Evolutionary conservation across 2,329 filamentous ascomycete species (phyloP), one percentile per base, ranked within the genome.

Genomic region (Aureobasidium sp.): DNA sequence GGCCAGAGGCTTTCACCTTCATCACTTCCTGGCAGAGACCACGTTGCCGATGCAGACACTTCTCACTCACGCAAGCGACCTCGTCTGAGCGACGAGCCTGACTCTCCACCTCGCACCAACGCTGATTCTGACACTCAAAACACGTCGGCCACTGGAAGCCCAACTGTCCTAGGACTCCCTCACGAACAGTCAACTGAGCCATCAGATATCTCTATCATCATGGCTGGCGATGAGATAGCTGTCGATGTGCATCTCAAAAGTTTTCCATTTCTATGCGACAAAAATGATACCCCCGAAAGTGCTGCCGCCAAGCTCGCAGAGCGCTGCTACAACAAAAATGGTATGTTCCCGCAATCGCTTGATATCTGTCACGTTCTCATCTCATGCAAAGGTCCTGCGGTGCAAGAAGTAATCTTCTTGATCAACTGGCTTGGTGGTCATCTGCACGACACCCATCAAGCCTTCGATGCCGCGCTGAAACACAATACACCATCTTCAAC

Each of bases 41-140:
- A 73, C 62, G 73, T 73, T 64, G 76, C 75, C 68, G 77, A 79
- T 71, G 74, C 74, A 61, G 74, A 78, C 68, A 70, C 73, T 57
- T 75, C 75, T 39, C 72, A 75, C 62, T 74, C 76, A 36, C 76
- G 77, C 68, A 80, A 80, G 72, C 75, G 77, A 68, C 77, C 76
- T 63, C 70, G 74, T 62, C 64, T 74, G 57, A 78, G 75, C 67
- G 74, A 74, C 67, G 76, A 72, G 29, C 41, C 47, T 12, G 64
- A 66, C 22, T 63, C 68, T 27, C 59, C 64, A n/a, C 71, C 66
- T 67, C 58, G 58, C 64, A 64, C 64, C 41, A 63, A 63, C 47
- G 65, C 31, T 34, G 27, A 70, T 1, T 47, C 55, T n/a, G 42
- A 47, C 17, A 17, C 41, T 27, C 42, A 47, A n/a, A 47, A 22